These are phyloP conservation scores for Euphorbia celastroides DNA, from an alignment of 441 rosid species.

Conservation along the genomic window DNA sequence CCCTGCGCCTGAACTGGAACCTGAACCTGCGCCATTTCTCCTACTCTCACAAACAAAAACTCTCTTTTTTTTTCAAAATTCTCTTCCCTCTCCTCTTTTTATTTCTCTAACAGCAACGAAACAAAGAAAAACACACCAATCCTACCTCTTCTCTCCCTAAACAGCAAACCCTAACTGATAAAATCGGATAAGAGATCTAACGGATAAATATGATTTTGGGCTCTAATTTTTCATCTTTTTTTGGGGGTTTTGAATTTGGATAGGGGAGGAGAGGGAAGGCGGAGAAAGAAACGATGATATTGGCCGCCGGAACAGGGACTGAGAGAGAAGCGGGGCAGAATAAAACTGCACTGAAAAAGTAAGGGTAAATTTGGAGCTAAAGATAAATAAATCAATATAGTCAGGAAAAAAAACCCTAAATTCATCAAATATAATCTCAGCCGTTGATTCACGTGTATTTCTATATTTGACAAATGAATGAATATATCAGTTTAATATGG, in stretches of 20 bases:
- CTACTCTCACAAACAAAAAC: background rate
- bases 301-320: conserved; percentile 35
- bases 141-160: conserved; percentile 5
- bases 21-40: conserved; percentile 64
- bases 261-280: conserved; percentile 55
- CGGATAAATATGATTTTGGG: conserved; percentile 8
- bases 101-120: conserved; percentile 28
- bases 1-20: conserved; percentile 49
- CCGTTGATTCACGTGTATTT: no score
- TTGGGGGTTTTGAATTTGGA: conserved; percentile 13
- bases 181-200: conserved; percentile 13
- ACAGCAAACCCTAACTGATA: conserved; percentile 15
- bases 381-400: no score
- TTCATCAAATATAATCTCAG: no score
- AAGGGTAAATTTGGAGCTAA: background rate
- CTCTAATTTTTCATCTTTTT: conserved; percentile 19
- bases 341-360: conserved; percentile 23
- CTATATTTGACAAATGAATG: no score
- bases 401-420: no score
- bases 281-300: conserved; percentile 27
- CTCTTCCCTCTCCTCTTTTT: conserved; percentile 84
- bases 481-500: no score
- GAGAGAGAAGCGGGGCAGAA: conserved; percentile 8
- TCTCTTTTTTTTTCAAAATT: conserved; percentile 22
- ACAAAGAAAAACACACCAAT: conserved; percentile 6